Evolutionary conservation across 257 asterid genomes (phyloP).

Genomic region (Vinca minor): DNA sequence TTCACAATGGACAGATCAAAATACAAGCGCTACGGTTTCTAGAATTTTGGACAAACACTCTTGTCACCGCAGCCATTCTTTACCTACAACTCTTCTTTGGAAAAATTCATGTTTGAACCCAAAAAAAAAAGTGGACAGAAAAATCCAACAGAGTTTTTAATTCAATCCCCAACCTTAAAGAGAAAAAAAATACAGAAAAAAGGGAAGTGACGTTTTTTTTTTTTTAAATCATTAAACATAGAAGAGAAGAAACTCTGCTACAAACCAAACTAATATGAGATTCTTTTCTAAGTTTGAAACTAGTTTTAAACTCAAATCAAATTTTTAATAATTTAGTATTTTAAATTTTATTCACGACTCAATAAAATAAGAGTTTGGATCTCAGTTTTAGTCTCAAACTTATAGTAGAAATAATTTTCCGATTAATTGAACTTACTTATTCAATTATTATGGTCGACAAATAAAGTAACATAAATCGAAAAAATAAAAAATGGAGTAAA

Average conservation of each 20-base stretch:
- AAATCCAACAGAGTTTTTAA: no score
- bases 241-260: not conserved
- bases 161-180: no score
- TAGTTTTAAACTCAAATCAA: no score
- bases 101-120: not conserved
- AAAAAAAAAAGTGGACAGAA: not conserved
- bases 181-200: conserved; percentile 3
- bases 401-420: not conserved
- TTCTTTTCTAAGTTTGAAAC: no score
- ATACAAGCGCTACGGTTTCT: not conserved
- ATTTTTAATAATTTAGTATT: no score
- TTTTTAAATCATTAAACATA: not conserved
- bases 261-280: no score
- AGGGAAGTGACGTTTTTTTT: no score
- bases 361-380: no score
- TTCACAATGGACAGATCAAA: not conserved
- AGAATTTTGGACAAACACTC: not conserved
- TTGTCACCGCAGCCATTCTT: not conserved
- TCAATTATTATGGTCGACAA: not conserved
- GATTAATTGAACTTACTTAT: not conserved
- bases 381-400: no score
- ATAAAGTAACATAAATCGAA: not conserved
- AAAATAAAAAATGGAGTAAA: no score
- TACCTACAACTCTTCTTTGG: not conserved
- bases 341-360: no score